Evolutionary conservation across 306 rosid species (phyloP).

Genomic region (Pterocarpus santalinus): DNA sequence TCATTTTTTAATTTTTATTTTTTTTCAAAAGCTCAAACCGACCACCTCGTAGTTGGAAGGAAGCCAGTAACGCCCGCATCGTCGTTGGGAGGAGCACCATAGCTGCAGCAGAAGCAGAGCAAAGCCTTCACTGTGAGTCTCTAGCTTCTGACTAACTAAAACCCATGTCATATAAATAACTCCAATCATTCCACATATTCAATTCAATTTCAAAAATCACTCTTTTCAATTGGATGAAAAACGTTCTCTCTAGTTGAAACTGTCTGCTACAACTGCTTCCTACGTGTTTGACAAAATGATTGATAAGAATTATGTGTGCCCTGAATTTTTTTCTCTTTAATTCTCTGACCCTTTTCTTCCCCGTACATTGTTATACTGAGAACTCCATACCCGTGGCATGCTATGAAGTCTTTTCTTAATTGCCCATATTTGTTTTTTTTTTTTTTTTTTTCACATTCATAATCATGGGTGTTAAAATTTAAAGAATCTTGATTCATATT

Average conservation of each 20-base stretch:
- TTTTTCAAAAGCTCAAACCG: too few species aligned
- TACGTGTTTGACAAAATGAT: not conserved
- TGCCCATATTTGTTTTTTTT: constrained; percentile 11
- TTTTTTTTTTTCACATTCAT: not conserved
- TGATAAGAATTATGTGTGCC: not conserved
- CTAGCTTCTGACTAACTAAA: too few species aligned
- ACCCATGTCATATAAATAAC: not conserved
- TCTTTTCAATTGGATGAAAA: not conserved
- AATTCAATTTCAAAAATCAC: not conserved
- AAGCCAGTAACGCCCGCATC: not conserved
- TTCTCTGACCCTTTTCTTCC: not conserved
- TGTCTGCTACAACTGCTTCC: not conserved
- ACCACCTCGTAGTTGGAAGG: too few species aligned
- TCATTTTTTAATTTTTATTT: too few species aligned
- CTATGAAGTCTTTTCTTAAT: not conserved
- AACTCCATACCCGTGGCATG: not conserved
- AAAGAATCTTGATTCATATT: not conserved
- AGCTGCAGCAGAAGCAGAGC: not conserved
- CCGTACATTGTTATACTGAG: not conserved
- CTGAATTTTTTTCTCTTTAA: not conserved
- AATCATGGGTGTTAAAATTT: not conserved
- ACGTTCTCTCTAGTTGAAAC: not conserved
- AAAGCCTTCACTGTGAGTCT: not conserved
- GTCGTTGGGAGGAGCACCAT: not conserved
- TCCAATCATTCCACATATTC: not conserved